phyloP scores from a whole-genome alignment of 768 basidiomycete genomes.

The Paxillus rubicundulus region DNA sequence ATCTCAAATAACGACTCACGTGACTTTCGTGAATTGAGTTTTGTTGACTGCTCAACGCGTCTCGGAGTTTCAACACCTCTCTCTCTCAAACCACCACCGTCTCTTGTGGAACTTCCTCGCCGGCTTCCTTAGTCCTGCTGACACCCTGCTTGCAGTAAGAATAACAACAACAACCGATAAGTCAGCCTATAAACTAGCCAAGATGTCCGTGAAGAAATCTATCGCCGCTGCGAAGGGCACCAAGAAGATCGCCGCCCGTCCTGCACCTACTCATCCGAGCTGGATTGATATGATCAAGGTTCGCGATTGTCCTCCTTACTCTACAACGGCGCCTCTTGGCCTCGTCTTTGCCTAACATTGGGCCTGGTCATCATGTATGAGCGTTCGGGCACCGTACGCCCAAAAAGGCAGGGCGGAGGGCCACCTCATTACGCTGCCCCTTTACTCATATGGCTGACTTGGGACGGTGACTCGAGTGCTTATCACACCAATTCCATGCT shows the following conservation, averaged over 20 bases:
- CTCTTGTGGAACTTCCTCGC: conserved; percentile 30
- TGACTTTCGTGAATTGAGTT: conserved; percentile 38
- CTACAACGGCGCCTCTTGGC: conserved; percentile 13
- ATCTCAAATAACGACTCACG: conserved; percentile 36
- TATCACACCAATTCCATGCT: conserved; percentile 1
- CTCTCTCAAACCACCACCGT: conserved; percentile 49
- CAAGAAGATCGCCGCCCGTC: conserved; percentile 32
- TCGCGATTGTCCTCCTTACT: conserved; percentile 22
- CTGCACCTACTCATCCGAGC: conserved; percentile 38
- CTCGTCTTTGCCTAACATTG: conserved; percentile 5
- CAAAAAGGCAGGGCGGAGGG: conserved; percentile 44
- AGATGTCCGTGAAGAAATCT: conserved; percentile 44
- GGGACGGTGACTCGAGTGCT: conserved; percentile 5
- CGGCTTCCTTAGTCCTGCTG: conserved; percentile 11
- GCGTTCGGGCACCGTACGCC: conserved; percentile 9
- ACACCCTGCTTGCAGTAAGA: conserved; percentile 13
- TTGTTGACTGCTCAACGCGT: conserved; percentile 40
- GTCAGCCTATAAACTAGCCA: conserved; percentile 15
- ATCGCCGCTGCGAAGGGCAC: conserved; percentile 44
- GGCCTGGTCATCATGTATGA: conserved; percentile 7
- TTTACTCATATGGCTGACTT: conserved; percentile 12
- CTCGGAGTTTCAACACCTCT: conserved; percentile 41
- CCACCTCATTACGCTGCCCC: conserved; percentile 15
- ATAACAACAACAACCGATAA: conserved; percentile 16
- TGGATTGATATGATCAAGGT: conserved; percentile 88